Evolutionary conservation across 75 land plant species (phyloP).

Genomic region (Selaginella moellendorffii): DNA sequence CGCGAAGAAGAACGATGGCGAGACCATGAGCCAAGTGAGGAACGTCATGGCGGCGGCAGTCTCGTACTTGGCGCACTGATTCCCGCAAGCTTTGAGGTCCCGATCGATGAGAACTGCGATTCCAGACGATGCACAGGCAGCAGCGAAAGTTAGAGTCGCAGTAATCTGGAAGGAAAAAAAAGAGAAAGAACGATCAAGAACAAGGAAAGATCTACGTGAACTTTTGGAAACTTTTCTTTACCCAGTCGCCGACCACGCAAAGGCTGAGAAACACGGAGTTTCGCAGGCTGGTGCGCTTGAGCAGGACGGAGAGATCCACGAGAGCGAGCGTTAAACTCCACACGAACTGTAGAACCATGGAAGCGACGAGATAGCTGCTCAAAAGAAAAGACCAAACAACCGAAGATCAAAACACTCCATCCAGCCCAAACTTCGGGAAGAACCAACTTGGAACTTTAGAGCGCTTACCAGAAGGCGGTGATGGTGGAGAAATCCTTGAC

Average conservation of each 20-base stretch:
- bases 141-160: conserved; percentile 63
- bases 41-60: conserved; percentile 60
- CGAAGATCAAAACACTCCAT: no score
- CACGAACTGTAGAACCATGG: conserved; percentile 71
- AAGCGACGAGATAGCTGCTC: conserved; percentile 81
- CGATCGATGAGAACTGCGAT: conserved; percentile 52
- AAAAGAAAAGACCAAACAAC: no score
- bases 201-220: no score
- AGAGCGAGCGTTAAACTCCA: conserved; percentile 65
- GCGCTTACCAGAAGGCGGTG: conserved; percentile 66
- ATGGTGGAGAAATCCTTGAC: conserved; percentile 41
- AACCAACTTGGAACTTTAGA: no score
- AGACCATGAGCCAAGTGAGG: conserved; percentile 51
- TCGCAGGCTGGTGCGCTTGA: conserved; percentile 37
- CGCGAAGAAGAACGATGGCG: conserved; percentile 52
- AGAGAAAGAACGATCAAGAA: no score
- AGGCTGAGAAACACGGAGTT: conserved; percentile 59
- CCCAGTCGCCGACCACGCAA: conserved; percentile 90
- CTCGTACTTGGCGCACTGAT: conserved; percentile 39
- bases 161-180: no score
- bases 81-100: conserved; percentile 30
- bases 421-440: no score
- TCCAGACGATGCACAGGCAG: conserved; percentile 78
- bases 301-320: conserved; percentile 56
- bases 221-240: no score